These are phyloP conservation scores for Immersiporthe knoxdaviesiana DNA, from an alignment of 2,329 filamentous ascomycete species.

Conservation along the genomic window DNA sequence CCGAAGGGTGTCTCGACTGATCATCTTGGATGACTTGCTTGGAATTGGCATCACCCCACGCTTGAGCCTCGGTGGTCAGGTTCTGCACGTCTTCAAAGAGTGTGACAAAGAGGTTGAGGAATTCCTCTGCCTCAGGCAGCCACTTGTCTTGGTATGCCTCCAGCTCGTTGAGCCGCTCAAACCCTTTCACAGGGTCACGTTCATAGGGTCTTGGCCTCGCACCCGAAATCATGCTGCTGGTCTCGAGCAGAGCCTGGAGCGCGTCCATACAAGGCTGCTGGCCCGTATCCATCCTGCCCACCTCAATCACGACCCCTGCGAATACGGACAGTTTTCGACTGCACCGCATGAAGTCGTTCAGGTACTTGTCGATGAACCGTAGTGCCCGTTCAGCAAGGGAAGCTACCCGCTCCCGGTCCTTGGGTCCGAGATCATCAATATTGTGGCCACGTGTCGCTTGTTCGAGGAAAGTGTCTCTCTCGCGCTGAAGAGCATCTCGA, in stretches of 20 bases:
- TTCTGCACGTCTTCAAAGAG: background rate
- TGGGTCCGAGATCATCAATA: constrained; percentile 1
- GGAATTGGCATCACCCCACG: background rate
- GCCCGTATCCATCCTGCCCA: background rate
- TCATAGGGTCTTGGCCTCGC: background rate
- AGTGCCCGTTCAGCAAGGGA: background rate
- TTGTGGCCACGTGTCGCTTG: background rate
- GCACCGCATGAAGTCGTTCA: background rate
- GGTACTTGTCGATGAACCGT: background rate
- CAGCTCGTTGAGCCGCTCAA: background rate
- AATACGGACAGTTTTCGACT: background rate
- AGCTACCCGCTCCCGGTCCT: background rate
- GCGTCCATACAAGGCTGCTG: background rate
- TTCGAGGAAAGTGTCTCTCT: background rate
- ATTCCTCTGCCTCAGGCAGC: background rate
- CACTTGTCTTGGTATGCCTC: background rate
- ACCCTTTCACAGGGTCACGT: background rate
- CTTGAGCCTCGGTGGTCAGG: background rate
- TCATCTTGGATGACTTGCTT: background rate
- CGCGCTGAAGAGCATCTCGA: background rate
- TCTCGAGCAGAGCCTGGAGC: constrained; percentile 3
- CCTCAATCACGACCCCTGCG: background rate
- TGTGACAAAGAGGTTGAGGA: background rate
- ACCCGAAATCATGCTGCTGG: background rate
- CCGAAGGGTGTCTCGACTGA: background rate